Evolutionary conservation across 2,329 filamentous ascomycete species (phyloP).

Genomic region (Sporothrix brasiliensis): DNA sequence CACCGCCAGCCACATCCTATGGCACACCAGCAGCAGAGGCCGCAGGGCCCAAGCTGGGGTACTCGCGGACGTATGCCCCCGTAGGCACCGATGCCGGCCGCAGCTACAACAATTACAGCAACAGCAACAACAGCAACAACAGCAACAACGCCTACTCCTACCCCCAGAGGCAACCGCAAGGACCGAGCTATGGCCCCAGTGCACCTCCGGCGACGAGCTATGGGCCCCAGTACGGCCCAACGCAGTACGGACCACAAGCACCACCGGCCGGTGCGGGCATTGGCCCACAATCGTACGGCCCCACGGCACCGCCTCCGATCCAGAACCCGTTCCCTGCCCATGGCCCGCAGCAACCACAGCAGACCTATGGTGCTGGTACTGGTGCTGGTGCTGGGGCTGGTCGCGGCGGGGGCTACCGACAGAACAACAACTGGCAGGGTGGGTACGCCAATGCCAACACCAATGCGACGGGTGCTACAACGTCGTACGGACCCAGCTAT

Average conservation of each 20-base stretch:
- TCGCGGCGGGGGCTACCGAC: slow-evolving; percentile 48
- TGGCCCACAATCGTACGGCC: slow-evolving; percentile 39
- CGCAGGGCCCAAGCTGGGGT: slow-evolving; percentile 40
- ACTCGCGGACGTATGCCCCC: slow-evolving; percentile 43
- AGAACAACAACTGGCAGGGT: slow-evolving; percentile 51
- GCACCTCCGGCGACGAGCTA: slow-evolving; percentile 36
- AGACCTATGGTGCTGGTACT: slow-evolving; percentile 13
- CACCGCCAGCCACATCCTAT: background rate
- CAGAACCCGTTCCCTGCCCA: slow-evolving; percentile 79
- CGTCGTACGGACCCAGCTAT: slow-evolving; percentile 24
- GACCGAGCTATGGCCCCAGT: slow-evolving; percentile 27
- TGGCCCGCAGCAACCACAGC: slow-evolving; percentile 41
- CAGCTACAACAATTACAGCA: slow-evolving; percentile 30
- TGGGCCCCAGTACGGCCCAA: slow-evolving; percentile 37
- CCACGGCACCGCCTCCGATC: slow-evolving; percentile 64
- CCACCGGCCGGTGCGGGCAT: background rate
- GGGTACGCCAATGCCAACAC: slow-evolving; percentile 54
- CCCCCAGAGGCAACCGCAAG: slow-evolving; percentile 30
- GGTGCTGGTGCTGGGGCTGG: slow-evolving; percentile 27
- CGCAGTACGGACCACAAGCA: slow-evolving; percentile 25
- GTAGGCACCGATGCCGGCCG: slow-evolving; percentile 41
- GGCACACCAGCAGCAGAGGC: slow-evolving; percentile 31
- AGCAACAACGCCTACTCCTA: slow-evolving; percentile 32
- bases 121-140: slow-evolving; percentile 29
- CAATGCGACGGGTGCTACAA: slow-evolving; percentile 40